Percentiles rank a stretch among this genome's conserved stretches.
Conservation (phyloP, 305 asterid species). For the Fraxinus ornus region DNA sequence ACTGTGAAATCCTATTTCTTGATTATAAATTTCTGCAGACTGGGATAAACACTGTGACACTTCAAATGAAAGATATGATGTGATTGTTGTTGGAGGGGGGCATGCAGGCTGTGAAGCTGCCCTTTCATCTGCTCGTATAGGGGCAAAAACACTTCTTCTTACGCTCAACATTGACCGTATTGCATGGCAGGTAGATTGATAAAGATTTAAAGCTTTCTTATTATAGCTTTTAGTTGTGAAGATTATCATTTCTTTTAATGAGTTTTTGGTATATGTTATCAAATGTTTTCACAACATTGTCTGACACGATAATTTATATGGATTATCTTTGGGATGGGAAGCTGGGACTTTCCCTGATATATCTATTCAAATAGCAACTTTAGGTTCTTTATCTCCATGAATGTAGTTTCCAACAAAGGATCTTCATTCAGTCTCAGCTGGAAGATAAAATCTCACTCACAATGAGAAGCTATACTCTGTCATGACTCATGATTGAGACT, state of each 20-base stretch:
- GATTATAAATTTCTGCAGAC: slow-evolving; percentile 40
- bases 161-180: slow-evolving; percentile 94
- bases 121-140: slow-evolving; percentile 91
- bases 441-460: neutral
- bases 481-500: neutral
- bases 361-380: neutral
- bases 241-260: neutral
- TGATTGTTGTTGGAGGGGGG: slow-evolving; percentile 96
- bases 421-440: neutral
- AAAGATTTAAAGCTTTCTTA: neutral
- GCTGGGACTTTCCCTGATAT: neutral
- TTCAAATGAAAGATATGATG: slow-evolving; percentile 73
- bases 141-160: slow-evolving; percentile 91
- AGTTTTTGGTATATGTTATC: neutral
- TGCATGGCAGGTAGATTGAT: slow-evolving; percentile 85
- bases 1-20: slow-evolving; percentile 1
- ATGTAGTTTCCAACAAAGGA: neutral
- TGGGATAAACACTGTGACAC: slow-evolving; percentile 36
- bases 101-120: slow-evolving; percentile 99
- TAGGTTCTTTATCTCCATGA: neutral
- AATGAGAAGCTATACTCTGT: neutral
- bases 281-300: neutral
- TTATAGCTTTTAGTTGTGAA: neutral
- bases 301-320: neutral
- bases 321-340: neutral